These are phyloP conservation scores for Trichomonascaceae sp. DNA, from an alignment of 1,139 yeast genomes.

Conservation along the genomic window DNA sequence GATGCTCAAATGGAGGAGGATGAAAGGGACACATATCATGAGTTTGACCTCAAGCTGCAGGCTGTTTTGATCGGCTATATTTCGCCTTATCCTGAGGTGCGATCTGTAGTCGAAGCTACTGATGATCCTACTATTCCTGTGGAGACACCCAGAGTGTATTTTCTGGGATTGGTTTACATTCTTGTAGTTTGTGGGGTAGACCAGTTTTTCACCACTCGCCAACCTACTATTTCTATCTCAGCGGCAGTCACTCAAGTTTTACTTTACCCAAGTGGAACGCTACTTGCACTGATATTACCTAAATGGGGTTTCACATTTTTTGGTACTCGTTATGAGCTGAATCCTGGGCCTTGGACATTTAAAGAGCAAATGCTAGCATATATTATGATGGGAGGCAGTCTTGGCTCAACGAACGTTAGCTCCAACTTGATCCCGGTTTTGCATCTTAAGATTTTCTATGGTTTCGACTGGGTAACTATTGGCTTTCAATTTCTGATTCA, in stretches of 20 bases:
- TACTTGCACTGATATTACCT: conserved; percentile 38
- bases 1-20: conserved; percentile 17
- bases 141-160: conserved; percentile 54
- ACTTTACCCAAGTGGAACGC: conserved; percentile 50
- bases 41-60: conserved; percentile 39
- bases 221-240: conserved; percentile 44
- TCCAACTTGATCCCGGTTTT: conserved; percentile 9
- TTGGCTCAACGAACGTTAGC: conserved; percentile 20
- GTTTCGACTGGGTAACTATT: conserved; percentile 39
- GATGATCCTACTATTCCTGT: conserved; percentile 37
- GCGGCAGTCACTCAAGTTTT: conserved; percentile 52
- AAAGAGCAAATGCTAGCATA: conserved; percentile 68
- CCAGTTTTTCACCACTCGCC: conserved; percentile 52
- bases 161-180: conserved; percentile 51
- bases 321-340: conserved; percentile 38
- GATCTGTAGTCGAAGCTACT: conserved; percentile 42
- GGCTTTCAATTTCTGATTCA: conserved; percentile 48
- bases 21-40: conserved; percentile 15
- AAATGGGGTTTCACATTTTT: conserved; percentile 40
- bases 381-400: conserved; percentile 30
- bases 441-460: conserved; percentile 32
- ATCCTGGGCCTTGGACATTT: conserved; percentile 61
- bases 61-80: conserved; percentile 47
- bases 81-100: conserved; percentile 55
- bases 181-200: conserved; percentile 53